Conservation (phyloP, 2,329 filamentous ascomycete genomes). For the Phoma herbarum region DNA sequence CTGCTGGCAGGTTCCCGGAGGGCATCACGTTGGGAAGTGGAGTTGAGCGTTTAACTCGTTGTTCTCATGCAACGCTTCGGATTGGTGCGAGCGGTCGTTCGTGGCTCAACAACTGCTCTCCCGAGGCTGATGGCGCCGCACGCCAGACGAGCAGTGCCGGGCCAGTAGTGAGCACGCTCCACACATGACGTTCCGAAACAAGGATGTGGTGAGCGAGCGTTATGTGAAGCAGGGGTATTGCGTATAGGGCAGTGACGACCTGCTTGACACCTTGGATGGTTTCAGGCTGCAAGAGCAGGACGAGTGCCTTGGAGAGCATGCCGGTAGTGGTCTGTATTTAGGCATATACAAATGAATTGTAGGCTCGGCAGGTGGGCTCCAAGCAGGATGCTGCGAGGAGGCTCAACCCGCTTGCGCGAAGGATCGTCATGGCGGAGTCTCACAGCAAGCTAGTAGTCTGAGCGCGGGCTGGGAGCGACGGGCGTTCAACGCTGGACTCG, state of each 20-base stretch:
- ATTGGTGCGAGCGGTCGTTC: slow-evolving; percentile 2
- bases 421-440: slow-evolving; percentile 19
- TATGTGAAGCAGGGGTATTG: slow-evolving; percentile 1
- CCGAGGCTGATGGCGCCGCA: slow-evolving; percentile 2
- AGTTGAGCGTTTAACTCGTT: not conserved
- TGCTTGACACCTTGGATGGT: slow-evolving; percentile 11
- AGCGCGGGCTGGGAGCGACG: slow-evolving; percentile 19
- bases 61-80: not conserved
- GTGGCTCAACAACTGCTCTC: slow-evolving; percentile 15
- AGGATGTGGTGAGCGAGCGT: slow-evolving; percentile 13
- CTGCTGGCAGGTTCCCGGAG: not conserved
- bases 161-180: slow-evolving; percentile 14
- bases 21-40: not conserved
- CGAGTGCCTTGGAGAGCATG: not conserved
- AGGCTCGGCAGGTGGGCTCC: not conserved
- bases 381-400: slow-evolving; percentile 10
- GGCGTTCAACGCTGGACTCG: slow-evolving; percentile 19
- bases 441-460: slow-evolving; percentile 7
- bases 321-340: not conserved
- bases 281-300: slow-evolving; percentile 9
- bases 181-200: slow-evolving; percentile 30
- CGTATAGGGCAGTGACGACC: slow-evolving; percentile 4
- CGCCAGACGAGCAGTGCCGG: slow-evolving; percentile 15
- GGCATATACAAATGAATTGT: not conserved
- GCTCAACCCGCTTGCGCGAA: slow-evolving; percentile 15